A percentile compares a stretch with the other conserved stretches of the same genome.
These are phyloP conservation scores for Linum tenue DNA, from an alignment of 345 rosid species.

Conservation along the genomic window DNA sequence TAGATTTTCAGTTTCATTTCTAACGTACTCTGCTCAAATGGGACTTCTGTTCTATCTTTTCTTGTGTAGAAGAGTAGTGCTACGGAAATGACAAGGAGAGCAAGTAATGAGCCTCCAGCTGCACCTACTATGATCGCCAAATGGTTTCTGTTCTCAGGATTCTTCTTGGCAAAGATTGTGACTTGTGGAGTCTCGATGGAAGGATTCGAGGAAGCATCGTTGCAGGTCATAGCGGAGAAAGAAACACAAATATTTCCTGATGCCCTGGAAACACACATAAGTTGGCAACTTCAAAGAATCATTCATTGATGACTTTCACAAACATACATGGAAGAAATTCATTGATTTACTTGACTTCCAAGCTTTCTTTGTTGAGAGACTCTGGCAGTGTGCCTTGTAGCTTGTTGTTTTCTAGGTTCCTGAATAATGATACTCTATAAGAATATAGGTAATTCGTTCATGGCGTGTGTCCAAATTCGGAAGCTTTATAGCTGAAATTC, in stretches of 20 bases:
- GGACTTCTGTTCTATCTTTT: conserved; percentile 34
- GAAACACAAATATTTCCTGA: conserved; percentile 68
- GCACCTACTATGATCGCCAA: conserved; percentile 47
- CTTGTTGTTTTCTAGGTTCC: conserved; percentile 80
- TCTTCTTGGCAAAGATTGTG: conserved; percentile 42
- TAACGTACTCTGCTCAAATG: conserved; percentile 36
- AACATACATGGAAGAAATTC: background rate
- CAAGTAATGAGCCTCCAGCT: conserved; percentile 42
- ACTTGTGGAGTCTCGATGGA: conserved; percentile 71
- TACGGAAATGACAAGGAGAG: conserved; percentile 33
- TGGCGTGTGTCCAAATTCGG: background rate
- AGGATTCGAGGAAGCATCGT: conserved; percentile 49
- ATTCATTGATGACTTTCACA: background rate
- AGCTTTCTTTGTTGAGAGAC: conserved; percentile 52
- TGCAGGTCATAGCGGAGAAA: conserved; percentile 52
- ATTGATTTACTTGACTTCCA: conserved; percentile 53
- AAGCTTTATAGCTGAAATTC: background rate
- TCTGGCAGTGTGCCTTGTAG: conserved; percentile 64
- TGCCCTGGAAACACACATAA: conserved; percentile 35
- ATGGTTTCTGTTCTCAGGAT: conserved; percentile 30
- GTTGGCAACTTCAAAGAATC: background rate
- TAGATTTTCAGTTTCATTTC: background rate
- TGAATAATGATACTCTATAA: conserved; percentile 16
- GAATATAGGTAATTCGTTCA: background rate
- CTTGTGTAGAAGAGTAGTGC: conserved; percentile 28